Percentiles rank a stretch among this genome's conserved stretches.
Evolutionary conservation across 495 filamentous ascomycete species (phyloP).

Genomic region (Ascodesmis nigricans): DNA sequence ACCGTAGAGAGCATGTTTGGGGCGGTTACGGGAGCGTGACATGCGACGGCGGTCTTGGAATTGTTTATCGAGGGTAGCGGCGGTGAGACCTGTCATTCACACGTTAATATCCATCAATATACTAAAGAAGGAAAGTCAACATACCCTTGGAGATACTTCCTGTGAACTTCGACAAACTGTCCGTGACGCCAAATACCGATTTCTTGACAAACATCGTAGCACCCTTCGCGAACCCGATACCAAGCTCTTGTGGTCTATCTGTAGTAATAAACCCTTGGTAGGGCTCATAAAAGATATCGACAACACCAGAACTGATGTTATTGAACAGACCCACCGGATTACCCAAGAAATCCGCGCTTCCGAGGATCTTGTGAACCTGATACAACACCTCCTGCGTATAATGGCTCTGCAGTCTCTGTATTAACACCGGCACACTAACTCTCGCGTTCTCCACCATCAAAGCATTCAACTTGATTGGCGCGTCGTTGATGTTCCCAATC

Average conservation of each 20-base stretch:
- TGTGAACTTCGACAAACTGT: slow-evolving; percentile 89
- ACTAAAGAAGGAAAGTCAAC: not conserved
- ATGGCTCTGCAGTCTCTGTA: slow-evolving; percentile 69
- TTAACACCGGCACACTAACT: slow-evolving; percentile 62
- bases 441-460: slow-evolving; percentile 89
- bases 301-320: slow-evolving; percentile 88
- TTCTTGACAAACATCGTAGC: slow-evolving; percentile 96
- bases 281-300: slow-evolving; percentile 96
- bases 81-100: slow-evolving; percentile 36
- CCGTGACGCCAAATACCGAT: slow-evolving; percentile 86
- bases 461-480: slow-evolving; percentile 76
- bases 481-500: slow-evolving; percentile 95
- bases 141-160: slow-evolving; percentile 82
- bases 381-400: slow-evolving; percentile 91
- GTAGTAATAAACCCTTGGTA: slow-evolving; percentile 96
- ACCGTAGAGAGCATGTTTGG: slow-evolving; percentile 90
- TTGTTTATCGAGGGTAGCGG: slow-evolving; percentile 91
- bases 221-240: slow-evolving; percentile 84
- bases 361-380: slow-evolving; percentile 87
- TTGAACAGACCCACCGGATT: slow-evolving; percentile 97
- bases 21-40: slow-evolving; percentile 75
- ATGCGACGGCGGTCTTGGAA: slow-evolving; percentile 92
- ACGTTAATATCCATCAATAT: not conserved
- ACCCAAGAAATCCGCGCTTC: slow-evolving; percentile 93
- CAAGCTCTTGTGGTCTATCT: slow-evolving; percentile 80